Evolutionary conservation across 176 grass and related monocot species (phyloP), one percentile per base, ranked within the genome.

Genomic region (Hyparrhenia diplandra): DNA sequence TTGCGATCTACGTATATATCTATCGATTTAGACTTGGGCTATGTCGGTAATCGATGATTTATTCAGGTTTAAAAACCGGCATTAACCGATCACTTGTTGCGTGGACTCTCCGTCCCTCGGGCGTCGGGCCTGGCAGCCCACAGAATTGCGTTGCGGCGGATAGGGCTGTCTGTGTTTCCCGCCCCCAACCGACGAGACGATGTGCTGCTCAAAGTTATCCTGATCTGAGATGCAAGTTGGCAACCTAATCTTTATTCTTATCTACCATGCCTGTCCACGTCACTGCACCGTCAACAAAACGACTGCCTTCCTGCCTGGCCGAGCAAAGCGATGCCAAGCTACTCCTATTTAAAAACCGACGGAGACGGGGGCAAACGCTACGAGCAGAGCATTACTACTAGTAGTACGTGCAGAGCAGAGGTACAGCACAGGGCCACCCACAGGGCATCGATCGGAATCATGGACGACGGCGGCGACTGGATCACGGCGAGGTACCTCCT

Each of bases 401-500:
- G 6, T 39, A 39, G 1, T 39, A 39, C 37, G 5, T 39, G 5
- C 37, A 32, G 31, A 4, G 35, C n/a, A 36, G 35, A 36, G 35
- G 5, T 0, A 36, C 35, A 36, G 35, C 35, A 4, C 35, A 36
- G 35, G 35, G 5, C 35, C 4, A 36, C 35, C n/a, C n/a, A n/a
- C n/a, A n/a, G n/a, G n/a, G 35, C 4, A 40, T 40, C 37, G 37
- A 40, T 40, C 37, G 37, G 37, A 40, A 40, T 40, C 8, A 89
- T 89, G 87, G 82, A 84, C 70, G 76, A 84, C 62, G 82, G 78
- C 36, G 84, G 85, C 63, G 85, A 84, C 52, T 89, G 87, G 87
- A 89, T 89, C 87, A 63, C 82, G 32, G 87, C 87, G 63, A 75
- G 86, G 76, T 88, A 88, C 81, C 75, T 88, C 17, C 86, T 88